These are phyloP conservation scores for Paecilomyces fulvus DNA, from an alignment of 2,329 filamentous ascomycete genomes.

Conservation along the genomic window DNA sequence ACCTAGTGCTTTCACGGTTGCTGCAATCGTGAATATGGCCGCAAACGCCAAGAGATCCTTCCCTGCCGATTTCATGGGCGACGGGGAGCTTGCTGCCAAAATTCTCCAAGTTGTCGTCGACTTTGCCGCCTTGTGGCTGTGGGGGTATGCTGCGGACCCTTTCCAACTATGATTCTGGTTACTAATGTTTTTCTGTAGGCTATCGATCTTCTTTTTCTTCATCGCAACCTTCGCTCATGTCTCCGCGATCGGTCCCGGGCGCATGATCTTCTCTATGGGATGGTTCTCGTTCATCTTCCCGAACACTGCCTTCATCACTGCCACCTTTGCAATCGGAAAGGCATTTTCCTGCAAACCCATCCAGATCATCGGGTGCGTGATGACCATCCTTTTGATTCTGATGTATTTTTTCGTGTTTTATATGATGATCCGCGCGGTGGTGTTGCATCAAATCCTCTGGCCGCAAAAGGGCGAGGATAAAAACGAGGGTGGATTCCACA, in stretches of 20 bases:
- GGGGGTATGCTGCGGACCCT: conserved; percentile 46
- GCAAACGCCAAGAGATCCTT: conserved; percentile 38
- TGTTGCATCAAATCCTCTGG: conserved; percentile 63
- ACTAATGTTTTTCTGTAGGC: conserved; percentile 24
- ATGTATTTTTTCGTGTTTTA: conserved; percentile 61
- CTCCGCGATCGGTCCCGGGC: conserved; percentile 53
- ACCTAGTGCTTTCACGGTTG: conserved; percentile 61
- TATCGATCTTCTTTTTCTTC: conserved; percentile 79
- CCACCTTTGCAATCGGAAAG: conserved; percentile 62
- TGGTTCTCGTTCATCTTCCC: conserved; percentile 81
- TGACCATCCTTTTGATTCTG: conserved; percentile 57
- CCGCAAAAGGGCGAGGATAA: conserved; percentile 61
- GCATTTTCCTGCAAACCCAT: conserved; percentile 54
- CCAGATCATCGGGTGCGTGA: conserved; percentile 57
- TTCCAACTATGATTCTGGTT: neutral
- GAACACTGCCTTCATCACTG: conserved; percentile 65
- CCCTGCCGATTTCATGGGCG: conserved; percentile 48
- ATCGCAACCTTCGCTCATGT: conserved; percentile 68
- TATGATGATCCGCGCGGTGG: conserved; percentile 63
- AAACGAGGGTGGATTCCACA: conserved; percentile 51
- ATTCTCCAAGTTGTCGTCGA: conserved; percentile 50
- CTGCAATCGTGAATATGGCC: conserved; percentile 53
- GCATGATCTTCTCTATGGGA: conserved; percentile 71
- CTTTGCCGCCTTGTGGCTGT: conserved; percentile 68
- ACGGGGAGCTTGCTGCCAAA: conserved; percentile 46